Evolutionary conservation across 257 asterid genomes (phyloP).

Genomic region (Rauvolfia tetraphylla): DNA sequence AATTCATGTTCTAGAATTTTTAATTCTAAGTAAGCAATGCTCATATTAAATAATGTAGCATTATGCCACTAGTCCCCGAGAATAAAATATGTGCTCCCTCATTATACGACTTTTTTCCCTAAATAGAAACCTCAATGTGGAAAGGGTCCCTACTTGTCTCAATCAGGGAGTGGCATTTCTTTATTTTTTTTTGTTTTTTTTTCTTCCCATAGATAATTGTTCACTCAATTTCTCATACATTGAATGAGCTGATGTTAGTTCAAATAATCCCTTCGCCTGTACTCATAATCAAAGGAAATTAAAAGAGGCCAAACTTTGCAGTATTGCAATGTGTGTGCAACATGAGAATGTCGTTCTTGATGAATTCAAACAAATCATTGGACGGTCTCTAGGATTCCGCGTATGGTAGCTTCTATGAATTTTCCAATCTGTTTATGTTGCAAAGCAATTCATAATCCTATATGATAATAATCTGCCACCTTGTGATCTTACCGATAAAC

Average conservation of each 20-base stretch:
- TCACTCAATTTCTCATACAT: not conserved
- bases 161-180: conserved; percentile 19
- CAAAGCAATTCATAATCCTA: conserved; percentile 12
- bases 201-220: not conserved
- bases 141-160: conserved; percentile 32
- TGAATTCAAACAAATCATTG: not conserved
- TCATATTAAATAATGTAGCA: not conserved
- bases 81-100: conserved; percentile 21
- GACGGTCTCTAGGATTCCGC: not conserved
- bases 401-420: not conserved
- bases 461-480: not conserved
- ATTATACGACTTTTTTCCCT: conserved; percentile 24
- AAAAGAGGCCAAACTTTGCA: not conserved
- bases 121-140: conserved; percentile 27
- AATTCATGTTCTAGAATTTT: not conserved
- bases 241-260: not conserved
- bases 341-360: not conserved
- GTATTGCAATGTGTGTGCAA: not conserved
- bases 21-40: not conserved
- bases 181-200: not conserved
- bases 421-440: not conserved
- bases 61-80: not conserved
- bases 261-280: not conserved
- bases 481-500: conserved; percentile 5
- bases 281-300: not conserved